Conservation (phyloP, 148 eudicot species). For the Polygonum aviculare region DNA sequence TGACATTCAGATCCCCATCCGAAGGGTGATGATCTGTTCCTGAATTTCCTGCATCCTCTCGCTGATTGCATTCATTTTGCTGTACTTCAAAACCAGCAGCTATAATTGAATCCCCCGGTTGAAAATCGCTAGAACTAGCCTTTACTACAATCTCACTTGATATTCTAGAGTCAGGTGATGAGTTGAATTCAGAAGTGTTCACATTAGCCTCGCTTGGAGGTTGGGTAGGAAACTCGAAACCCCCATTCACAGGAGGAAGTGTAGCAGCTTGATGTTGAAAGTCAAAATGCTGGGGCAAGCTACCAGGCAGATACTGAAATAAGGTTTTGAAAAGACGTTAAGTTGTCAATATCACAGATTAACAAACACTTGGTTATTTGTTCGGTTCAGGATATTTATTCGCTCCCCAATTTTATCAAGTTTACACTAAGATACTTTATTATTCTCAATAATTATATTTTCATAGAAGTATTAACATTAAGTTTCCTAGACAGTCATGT, state of each 20-base stretch:
- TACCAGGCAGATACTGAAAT: slow-evolving; percentile 10
- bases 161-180: slow-evolving; percentile 20
- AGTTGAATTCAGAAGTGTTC: slow-evolving; percentile 16
- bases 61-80: slow-evolving; percentile 15
- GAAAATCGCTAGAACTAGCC: slow-evolving; percentile 16
- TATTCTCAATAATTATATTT: background rate
- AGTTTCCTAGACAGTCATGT: background rate
- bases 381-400: background rate
- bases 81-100: slow-evolving; percentile 17
- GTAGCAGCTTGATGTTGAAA: slow-evolving; percentile 12
- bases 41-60: slow-evolving; percentile 16
- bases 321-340: background rate
- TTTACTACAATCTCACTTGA: slow-evolving; percentile 13
- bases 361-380: background rate
- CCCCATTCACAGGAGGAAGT: slow-evolving; percentile 18
- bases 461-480: background rate
- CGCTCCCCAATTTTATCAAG: background rate
- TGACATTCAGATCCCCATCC: slow-evolving; percentile 25
- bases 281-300: slow-evolving; percentile 16
- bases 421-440: background rate
- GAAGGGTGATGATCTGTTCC: slow-evolving; percentile 6
- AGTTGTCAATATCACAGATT: background rate
- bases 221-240: slow-evolving; percentile 18
- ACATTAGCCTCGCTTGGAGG: slow-evolving; percentile 16
- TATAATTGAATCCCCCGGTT: slow-evolving; percentile 14